These are phyloP conservation scores for Clarireedia sp. DNA, from an alignment of 2,329 filamentous ascomycete species.

Conservation along the genomic window DNA sequence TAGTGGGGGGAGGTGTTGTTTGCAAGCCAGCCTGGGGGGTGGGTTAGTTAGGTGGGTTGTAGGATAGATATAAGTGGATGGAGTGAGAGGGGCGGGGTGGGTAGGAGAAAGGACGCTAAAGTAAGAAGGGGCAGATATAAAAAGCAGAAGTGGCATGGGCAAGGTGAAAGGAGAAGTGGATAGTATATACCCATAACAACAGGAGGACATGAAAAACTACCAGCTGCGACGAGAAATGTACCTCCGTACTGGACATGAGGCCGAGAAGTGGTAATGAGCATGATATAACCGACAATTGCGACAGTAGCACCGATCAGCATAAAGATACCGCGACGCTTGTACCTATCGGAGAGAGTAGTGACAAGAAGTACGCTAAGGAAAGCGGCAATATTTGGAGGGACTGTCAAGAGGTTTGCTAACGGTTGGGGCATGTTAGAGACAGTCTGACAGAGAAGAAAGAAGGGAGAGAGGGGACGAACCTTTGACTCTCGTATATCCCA, in stretches of 20 bases:
- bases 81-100: too few relatives aligned
- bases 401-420: slow-evolving; percentile 39
- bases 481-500: slow-evolving; percentile 42
- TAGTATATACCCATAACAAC: neutral
- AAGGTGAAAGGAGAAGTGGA: too few relatives aligned
- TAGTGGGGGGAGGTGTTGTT: slow-evolving; percentile 6
- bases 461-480: neutral
- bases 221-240: slow-evolving; percentile 73
- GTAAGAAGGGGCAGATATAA: neutral
- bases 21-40: slow-evolving; percentile 1
- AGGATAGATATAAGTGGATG: too few relatives aligned
- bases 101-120: neutral
- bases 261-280: slow-evolving; percentile 59
- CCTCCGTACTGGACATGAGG: slow-evolving; percentile 71
- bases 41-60: neutral
- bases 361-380: slow-evolving; percentile 57
- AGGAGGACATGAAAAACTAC: slow-evolving; percentile 65
- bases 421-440: neutral
- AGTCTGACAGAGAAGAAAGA: neutral
- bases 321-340: slow-evolving; percentile 61
- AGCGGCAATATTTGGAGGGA: slow-evolving; percentile 54
- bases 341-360: slow-evolving; percentile 69
- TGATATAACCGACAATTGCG: slow-evolving; percentile 67
- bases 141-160: too few relatives aligned
- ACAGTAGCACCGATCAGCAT: slow-evolving; percentile 58